Evolutionary conservation across 257 asterid species (phyloP), one percentile per base, ranked within the genome.

Genomic region (Fraxinus anomala): DNA sequence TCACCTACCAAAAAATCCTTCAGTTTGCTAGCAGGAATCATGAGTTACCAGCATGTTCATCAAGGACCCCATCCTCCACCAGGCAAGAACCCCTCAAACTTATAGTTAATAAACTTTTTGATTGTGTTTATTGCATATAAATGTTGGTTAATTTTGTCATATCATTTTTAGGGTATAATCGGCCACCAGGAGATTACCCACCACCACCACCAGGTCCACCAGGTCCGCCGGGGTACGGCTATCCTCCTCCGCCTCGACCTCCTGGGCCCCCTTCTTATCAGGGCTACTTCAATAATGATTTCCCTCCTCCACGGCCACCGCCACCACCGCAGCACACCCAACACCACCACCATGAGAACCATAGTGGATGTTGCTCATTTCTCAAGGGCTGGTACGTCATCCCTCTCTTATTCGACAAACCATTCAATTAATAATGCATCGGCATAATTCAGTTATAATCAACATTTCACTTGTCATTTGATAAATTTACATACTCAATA

Each of bases 1-100:
- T 21, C 16, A 0, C 14, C 67, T 6, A 59, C 67, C 30, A 9
- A 59, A 61, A 23, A 23, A 21, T 56, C 33, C 34, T 21, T 1
- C 40, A 12, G 3, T 6, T n/a, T 2, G 16, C 23, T 17, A 19
- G 24, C 65, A 5, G 24, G 5, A 1, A 54, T 19, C 65, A 84
- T 85, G 88, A 85, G 88, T 70, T 80, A 79, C 56, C 82, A 85
- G 44, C 88, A 82, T 72, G 77, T 74, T 33, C 86, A 85, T 40
- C 79, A 85, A 26, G 86, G 84, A 12, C 79, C 86, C n/a, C 70
- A 84, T 75, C 78, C 84, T 73, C 81, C 88, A 11, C 65, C 65
- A 54, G 88, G 88, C 77, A 74, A 82, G 72, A 8, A 16, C 9
- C 65, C 19, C 42, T 42, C 21, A 28, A 14, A 21, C 7, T 56